Percentiles rank a stretch among this genome's conserved stretches.
phyloP scores from a whole-genome alignment of 2,329 filamentous ascomycete genomes.

The Colletotrichum sp. region DNA sequence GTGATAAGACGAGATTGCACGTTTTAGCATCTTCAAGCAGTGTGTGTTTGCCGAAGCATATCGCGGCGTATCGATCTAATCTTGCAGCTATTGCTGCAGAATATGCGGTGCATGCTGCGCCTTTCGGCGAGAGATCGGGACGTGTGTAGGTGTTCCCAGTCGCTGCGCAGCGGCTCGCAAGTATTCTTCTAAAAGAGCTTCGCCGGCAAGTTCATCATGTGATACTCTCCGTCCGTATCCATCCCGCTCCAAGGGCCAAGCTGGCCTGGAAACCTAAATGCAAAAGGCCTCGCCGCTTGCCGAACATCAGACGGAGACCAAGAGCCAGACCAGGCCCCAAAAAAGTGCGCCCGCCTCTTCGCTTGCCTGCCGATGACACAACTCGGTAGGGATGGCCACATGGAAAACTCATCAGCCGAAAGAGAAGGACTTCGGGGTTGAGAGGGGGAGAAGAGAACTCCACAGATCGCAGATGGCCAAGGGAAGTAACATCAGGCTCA shows the following conservation, averaged over 20 bases:
- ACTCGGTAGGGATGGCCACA: background rate
- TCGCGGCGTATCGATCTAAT: background rate
- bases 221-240: background rate
- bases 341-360: background rate
- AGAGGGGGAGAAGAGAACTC: background rate
- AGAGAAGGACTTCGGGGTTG: background rate
- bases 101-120: background rate
- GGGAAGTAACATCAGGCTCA: background rate
- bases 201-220: background rate
- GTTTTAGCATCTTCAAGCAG: background rate
- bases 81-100: background rate
- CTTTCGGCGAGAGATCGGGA: background rate
- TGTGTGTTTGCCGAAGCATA: background rate
- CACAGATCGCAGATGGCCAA: background rate
- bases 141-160: background rate
- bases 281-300: background rate
- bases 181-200: background rate
- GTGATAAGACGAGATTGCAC: background rate
- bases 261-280: background rate
- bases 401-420: background rate
- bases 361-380: background rate
- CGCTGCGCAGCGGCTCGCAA: background rate
- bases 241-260: background rate
- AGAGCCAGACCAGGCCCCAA: background rate
- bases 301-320: conserved; percentile 12